A percentile compares a stretch with the other conserved stretches of the same genome.
phyloP scores from a whole-genome alignment of 805 yeast genomes.

The Candida piceae region DNA sequence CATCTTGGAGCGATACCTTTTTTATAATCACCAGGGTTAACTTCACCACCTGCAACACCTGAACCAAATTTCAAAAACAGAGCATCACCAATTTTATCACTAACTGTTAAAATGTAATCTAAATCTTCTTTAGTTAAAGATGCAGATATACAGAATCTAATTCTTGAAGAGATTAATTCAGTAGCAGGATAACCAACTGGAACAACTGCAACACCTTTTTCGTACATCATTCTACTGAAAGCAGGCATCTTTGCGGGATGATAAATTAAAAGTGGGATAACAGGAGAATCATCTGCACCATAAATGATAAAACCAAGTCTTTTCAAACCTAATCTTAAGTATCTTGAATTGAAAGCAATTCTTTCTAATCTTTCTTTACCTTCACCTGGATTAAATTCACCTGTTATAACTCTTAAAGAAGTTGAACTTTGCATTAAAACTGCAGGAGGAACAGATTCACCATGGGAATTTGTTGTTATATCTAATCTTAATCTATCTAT shows the following conservation, averaged over 20 bases:
- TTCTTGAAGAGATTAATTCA: slow-evolving; percentile 82
- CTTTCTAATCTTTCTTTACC: slow-evolving; percentile 88
- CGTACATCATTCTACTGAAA: slow-evolving; percentile 74
- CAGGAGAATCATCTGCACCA: slow-evolving; percentile 97
- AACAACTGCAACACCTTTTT: slow-evolving; percentile 84
- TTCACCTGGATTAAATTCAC: slow-evolving; percentile 85
- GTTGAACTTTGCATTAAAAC: slow-evolving; percentile 84
- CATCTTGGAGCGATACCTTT: slow-evolving; percentile 63
- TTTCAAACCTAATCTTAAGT: slow-evolving; percentile 83
- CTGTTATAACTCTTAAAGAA: slow-evolving; percentile 72
- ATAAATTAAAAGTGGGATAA: slow-evolving; percentile 80
- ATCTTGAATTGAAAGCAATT: slow-evolving; percentile 93
- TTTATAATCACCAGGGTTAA: slow-evolving; percentile 48
- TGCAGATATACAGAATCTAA: slow-evolving; percentile 87
- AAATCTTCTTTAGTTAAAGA: slow-evolving; percentile 92
- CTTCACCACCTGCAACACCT: slow-evolving; percentile 63
- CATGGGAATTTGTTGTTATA: slow-evolving; percentile 67
- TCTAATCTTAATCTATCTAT: slow-evolving; percentile 72
- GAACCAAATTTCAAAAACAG: slow-evolving; percentile 71
- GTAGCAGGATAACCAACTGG: slow-evolving; percentile 98
- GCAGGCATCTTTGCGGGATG: slow-evolving; percentile 95
- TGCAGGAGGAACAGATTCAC: slow-evolving; percentile 88
- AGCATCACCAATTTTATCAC: slow-evolving; percentile 74
- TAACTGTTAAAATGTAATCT: slow-evolving; percentile 67
- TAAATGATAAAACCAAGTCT: slow-evolving; percentile 90